Evolutionary conservation across 1,139 yeast genomes (phyloP), one percentile per base, ranked within the genome.

Genomic region (Yarrowia galli): DNA sequence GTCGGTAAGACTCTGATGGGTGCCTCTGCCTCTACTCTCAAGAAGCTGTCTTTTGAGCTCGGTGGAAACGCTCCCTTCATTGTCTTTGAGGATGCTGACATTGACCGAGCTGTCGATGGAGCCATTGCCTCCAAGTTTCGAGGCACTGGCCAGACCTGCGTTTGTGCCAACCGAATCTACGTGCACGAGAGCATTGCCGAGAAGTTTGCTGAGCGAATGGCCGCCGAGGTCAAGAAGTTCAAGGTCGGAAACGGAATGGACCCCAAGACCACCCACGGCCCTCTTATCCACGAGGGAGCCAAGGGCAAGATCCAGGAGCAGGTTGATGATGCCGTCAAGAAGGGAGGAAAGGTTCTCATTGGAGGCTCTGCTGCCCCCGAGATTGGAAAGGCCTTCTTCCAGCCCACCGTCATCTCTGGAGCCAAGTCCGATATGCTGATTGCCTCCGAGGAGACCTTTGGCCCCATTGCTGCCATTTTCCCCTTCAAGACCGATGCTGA

Each of bases 61-160:
- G 98, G 98, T 60, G 98, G 98, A 53, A 93, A 92, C 77, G 97
- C 98, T 4, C 97, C 98, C 20, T 87, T 92, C 72, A 88, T 92
- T 70, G 92, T 92, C 13, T 92, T 92, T 78, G 89, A 87, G 35
- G 97, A 92, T 76, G 95, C 92, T 9, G 89, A 91, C 73, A 72
- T 92, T 42, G 93, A 89, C 69, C 81, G 82, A 66, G 97, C 97
- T 1, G 92, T 91, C 18, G 85, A 82, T 43, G 95, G 91, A 45
- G 88, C 91, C 10, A 76, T 87, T 70, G 87, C 85, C 42, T 85
- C 88, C 71, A 90, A 87, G 77, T 89, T 88, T 80, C 84, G 91
- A 78, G 89, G 89, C 54, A 81, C 88, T 69, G 96, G 96, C 53
- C 96, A 90, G 79, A 89, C 95, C 3, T 90, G 96, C 79, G 89